Evolutionary conservation across 306 rosid genomes (phyloP), one percentile per base, ranked within the genome.

Genomic region (Alnus rubra): DNA sequence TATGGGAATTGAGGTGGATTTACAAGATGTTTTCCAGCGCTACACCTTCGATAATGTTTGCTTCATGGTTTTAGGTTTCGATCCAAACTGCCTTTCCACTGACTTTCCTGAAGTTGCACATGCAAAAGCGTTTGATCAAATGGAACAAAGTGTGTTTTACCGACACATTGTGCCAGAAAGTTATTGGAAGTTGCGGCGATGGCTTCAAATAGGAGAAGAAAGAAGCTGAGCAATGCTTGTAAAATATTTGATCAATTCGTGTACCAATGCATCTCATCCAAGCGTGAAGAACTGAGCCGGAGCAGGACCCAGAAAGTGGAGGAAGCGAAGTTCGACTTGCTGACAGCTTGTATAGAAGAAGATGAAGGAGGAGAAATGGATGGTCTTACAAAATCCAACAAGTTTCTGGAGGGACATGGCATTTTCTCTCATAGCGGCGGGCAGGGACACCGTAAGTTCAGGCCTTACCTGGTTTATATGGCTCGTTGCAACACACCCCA

Each of bases 401-500:
- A 74, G 80, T 91, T 89, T 82, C 42, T 89, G 9, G n/a, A 84
- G 87, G 44, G 96, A 91, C 71, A 75, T 78, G 0, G 74, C 83
- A 1, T 58, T 87, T 2, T 84, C 73, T 69, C 77, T 88, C 14
- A 70, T 86, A 45, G 82, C 69, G 0, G 93, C 96, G 0, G 90
- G 91, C 0, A 82, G 88, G 50, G 91, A 84, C 42, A 83, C 93
- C 3, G 8, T 87, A 35, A 79, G 85, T 74, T 65, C 90, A 11
- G 82, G 82, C 13, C 90, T 91, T 5, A 84, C 87, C 0, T 87
- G 89, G 89, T 78, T 91, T 56, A 82, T 91, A 33, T 91, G 79
- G 79, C 84, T 78, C 47, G 76, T 86, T 64, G 80, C 90, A 1
- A 87, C 83, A 8, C 65, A 88, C 13, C 93, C 95, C n/a, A 9